These are phyloP conservation scores for Trichothecium roseum DNA, from an alignment of 2,329 filamentous ascomycete species.

Conservation along the genomic window DNA sequence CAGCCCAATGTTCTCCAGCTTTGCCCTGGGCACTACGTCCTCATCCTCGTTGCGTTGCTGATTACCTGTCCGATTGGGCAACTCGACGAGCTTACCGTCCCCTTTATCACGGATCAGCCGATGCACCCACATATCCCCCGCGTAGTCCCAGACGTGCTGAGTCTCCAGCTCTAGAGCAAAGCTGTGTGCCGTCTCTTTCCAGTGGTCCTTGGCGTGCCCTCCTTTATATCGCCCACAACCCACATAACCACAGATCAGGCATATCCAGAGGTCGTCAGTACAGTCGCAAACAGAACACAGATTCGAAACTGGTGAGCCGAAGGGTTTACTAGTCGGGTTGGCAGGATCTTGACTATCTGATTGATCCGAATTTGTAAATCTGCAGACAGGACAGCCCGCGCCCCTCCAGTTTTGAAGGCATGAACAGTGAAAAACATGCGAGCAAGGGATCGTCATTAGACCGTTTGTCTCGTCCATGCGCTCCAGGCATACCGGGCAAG, in stretches of 20 bases:
- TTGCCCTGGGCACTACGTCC: conserved; percentile 61
- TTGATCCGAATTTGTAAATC: conserved; percentile 57
- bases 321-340: conserved; percentile 43
- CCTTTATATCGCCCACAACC: conserved; percentile 92
- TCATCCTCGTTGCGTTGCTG: conserved; percentile 33
- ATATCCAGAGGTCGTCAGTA: conserved; percentile 83
- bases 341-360: conserved; percentile 28
- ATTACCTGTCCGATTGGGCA: conserved; percentile 44
- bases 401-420: conserved; percentile 96
- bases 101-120: conserved; percentile 89
- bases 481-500: conserved; percentile 91
- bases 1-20: conserved; percentile 68
- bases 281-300: conserved; percentile 76
- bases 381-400: conserved; percentile 85
- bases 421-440: conserved; percentile 95
- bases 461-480: conserved; percentile 98
- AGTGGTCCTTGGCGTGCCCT: conserved; percentile 88
- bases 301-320: conserved; percentile 51
- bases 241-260: conserved; percentile 83
- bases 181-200: conserved; percentile 78
- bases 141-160: conserved; percentile 97
- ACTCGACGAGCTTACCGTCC: conserved; percentile 83
- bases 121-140: conserved; percentile 91
- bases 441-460: conserved; percentile 88
- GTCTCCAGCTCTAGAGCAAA: conserved; percentile 90